Evolutionary conservation across 2,329 filamentous ascomycete genomes (phyloP).

Genomic region (Epichloe sp.): DNA sequence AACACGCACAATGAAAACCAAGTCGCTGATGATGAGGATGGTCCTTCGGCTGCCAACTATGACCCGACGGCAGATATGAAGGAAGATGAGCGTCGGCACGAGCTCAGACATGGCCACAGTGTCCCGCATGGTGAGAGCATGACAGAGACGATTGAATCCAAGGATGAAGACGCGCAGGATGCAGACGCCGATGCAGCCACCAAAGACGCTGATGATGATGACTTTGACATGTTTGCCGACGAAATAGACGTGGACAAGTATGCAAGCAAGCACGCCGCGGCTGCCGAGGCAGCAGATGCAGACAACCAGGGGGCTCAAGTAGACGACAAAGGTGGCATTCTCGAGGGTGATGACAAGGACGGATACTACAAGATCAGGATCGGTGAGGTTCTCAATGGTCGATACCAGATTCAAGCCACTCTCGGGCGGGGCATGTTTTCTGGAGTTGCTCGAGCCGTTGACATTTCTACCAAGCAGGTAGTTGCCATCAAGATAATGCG

Average conservation of each 20-base stretch:
- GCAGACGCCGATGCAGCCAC: conserved; percentile 16
- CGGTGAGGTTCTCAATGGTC: conserved; percentile 77
- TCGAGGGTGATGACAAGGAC: conserved; percentile 88
- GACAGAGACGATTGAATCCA: conserved; percentile 3
- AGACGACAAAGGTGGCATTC: conserved; percentile 59
- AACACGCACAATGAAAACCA: conserved; percentile 40
- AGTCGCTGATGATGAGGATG: conserved; percentile 40
- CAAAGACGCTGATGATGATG: conserved; percentile 51
- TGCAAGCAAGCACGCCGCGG: conserved; percentile 35
- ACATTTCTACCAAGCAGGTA: conserved; percentile 58
- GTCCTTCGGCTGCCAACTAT: conserved; percentile 85
- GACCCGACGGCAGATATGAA: conserved; percentile 81
- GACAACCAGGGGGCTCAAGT: conserved; percentile 37
- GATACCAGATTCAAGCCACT: conserved; percentile 78
- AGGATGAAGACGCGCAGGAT: neutral
- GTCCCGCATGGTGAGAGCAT: conserved; percentile 32
- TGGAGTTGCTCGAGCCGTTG: conserved; percentile 78
- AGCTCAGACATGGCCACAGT: conserved; percentile 45
- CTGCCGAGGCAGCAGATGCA: conserved; percentile 23
- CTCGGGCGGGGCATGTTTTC: conserved; percentile 95
- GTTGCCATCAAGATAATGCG: conserved; percentile 97
- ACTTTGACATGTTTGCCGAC: conserved; percentile 82
- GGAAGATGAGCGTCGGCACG: conserved; percentile 63
- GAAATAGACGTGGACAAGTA: conserved; percentile 59
- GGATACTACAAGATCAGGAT: conserved; percentile 94